Conservation (phyloP, 352 stramenopile species). For the Peronospora farinosa region DNA sequence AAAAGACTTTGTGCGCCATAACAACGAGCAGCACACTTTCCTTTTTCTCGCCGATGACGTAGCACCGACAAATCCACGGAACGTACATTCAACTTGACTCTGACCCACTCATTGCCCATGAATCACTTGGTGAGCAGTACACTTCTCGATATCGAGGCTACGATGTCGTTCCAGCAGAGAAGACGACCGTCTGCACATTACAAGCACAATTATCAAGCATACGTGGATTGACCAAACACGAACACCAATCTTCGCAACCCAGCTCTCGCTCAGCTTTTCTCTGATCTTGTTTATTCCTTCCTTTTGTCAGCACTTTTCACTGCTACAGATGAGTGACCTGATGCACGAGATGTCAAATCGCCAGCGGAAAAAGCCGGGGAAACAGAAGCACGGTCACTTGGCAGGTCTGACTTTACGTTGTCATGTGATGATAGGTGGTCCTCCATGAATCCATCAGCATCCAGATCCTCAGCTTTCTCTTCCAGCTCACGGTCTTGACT, state of each 20-base stretch:
- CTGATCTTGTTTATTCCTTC: constrained; percentile 21
- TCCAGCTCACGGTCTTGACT: constrained; percentile 2
- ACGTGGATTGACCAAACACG: constrained; percentile 28
- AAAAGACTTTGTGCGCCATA: too few species aligned
- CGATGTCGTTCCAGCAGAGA: constrained; percentile 13
- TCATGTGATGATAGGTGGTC: constrained; percentile 3
- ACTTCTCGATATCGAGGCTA: constrained; percentile 29
- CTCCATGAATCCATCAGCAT: constrained; percentile 4
- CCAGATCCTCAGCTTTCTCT: constrained; percentile 3
- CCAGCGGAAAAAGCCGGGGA: background rate
- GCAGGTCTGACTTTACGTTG: constrained; percentile 6
- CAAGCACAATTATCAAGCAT: constrained; percentile 20
- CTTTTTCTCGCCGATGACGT: constrained; percentile 38
- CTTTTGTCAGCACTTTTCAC: constrained; percentile 17
- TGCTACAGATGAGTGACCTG: constrained; percentile 7
- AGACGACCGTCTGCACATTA: background rate
- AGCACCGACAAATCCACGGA: constrained; percentile 35
- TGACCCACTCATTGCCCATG: constrained; percentile 2
- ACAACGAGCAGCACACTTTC: constrained; percentile 12
- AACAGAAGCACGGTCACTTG: constrained; percentile 7
- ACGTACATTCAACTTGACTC: constrained; percentile 24
- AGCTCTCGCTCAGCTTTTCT: constrained; percentile 12
- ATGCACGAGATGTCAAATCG: constrained; percentile 5
- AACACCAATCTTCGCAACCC: constrained; percentile 19
- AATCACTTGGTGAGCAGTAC: constrained; percentile 16